A percentile compares a stretch with the other conserved stretches of the same genome.
Conservation (phyloP, 352 stramenopile species). For the Phytophthora tubulina region DNA sequence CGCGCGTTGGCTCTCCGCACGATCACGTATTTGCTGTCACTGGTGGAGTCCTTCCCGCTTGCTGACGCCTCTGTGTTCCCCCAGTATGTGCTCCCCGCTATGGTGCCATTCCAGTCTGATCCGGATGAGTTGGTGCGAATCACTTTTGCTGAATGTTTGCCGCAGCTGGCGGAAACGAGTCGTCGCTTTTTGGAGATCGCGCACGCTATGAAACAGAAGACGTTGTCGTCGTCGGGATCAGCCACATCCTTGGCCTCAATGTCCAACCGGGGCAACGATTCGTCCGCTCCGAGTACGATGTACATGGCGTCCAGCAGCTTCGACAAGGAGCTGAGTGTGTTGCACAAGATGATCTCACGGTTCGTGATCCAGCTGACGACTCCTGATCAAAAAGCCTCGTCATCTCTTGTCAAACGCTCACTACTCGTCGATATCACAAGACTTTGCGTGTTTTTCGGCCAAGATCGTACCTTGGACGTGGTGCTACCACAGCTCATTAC, state of each 20-base stretch:
- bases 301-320: constrained; percentile 91
- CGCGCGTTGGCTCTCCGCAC: constrained; percentile 91
- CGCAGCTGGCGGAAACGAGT: constrained; percentile 93
- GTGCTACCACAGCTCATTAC: constrained; percentile 97
- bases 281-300: constrained; percentile 34
- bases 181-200: constrained; percentile 95
- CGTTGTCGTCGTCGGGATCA: constrained; percentile 51
- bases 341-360: constrained; percentile 95
- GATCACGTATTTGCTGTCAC: constrained; percentile 89
- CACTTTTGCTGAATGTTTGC: constrained; percentile 95
- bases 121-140: constrained; percentile 94
- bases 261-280: constrained; percentile 50
- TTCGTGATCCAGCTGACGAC: constrained; percentile 95
- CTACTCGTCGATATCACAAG: constrained; percentile 95
- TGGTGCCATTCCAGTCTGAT: constrained; percentile 92
- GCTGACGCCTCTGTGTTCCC: constrained; percentile 97
- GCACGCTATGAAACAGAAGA: constrained; percentile 87
- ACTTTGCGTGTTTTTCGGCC: constrained; percentile 97
- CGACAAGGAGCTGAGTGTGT: constrained; percentile 91
- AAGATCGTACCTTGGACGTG: constrained; percentile 94
- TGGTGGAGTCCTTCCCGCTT: constrained; percentile 93
- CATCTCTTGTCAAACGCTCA: constrained; percentile 94
- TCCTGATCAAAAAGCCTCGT: constrained; percentile 90
- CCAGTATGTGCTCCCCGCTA: constrained; percentile 96
- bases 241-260: constrained; percentile 49